Evolutionary conservation across 257 asterid species (phyloP).

Genomic region (Scutellaria barbata): DNA sequence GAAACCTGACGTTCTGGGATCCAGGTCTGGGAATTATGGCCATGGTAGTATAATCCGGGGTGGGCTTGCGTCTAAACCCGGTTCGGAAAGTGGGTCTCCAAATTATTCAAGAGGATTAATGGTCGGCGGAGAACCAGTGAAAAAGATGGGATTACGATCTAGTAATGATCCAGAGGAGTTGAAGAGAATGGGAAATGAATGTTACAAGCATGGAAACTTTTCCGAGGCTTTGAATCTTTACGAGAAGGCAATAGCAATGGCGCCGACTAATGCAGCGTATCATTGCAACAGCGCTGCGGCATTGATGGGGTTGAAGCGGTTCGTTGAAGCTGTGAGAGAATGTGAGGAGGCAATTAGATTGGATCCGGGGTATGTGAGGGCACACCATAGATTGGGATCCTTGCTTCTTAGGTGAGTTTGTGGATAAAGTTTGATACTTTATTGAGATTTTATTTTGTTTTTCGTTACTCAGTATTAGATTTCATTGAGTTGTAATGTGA

Average conservation of each 20-base stretch:
- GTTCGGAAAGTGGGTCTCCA: conserved; percentile 32
- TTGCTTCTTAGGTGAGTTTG: conserved; percentile 79
- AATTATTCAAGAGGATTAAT: conserved; percentile 46
- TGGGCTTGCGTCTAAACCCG: conserved; percentile 46
- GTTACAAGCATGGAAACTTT: conserved; percentile 59
- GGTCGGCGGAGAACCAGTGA: conserved; percentile 49
- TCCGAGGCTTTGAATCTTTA: conserved; percentile 66
- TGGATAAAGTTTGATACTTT: conserved; percentile 27
- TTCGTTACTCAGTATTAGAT: background rate
- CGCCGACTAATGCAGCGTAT: conserved; percentile 70
- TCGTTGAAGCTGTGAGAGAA: conserved; percentile 70
- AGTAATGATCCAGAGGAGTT: conserved; percentile 73
- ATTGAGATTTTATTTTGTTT: conserved; percentile 13
- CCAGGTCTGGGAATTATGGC: conserved; percentile 68
- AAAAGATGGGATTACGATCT: conserved; percentile 36
- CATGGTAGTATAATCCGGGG: conserved; percentile 87
- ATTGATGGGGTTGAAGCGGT: conserved; percentile 62
- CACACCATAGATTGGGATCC: conserved; percentile 88
- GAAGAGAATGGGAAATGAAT: conserved; percentile 71
- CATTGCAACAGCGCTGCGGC: conserved; percentile 83
- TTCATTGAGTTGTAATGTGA: conserved; percentile 22
- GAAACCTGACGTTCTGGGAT: conserved; percentile 65
- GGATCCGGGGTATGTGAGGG: conserved; percentile 80
- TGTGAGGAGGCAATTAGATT: conserved; percentile 83
- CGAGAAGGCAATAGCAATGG: conserved; percentile 72